Evolutionary conservation across 345 rosid genomes (phyloP).

Genomic region (Laguncularia racemosa): DNA sequence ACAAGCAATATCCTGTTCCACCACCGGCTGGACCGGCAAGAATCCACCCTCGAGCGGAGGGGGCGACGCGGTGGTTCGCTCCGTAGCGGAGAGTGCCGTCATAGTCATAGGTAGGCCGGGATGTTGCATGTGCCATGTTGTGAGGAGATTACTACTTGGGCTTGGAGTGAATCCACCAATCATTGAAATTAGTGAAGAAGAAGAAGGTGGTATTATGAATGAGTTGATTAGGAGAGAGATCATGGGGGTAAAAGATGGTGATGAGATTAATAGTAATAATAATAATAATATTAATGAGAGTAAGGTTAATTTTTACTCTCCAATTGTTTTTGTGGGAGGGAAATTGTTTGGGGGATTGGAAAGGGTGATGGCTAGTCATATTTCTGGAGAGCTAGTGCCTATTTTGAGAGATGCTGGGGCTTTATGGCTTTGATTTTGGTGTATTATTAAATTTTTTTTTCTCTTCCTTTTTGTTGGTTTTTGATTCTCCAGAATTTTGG

Average conservation of each 20-base stretch:
- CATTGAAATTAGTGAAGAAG: constrained; percentile 50
- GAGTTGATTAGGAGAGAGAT: constrained; percentile 22
- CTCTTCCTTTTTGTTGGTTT: too few species aligned
- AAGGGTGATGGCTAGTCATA: too few species aligned
- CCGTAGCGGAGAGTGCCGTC: constrained; percentile 12
- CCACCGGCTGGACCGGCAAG: too few species aligned
- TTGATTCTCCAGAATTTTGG: too few species aligned
- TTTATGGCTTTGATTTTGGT: constrained; percentile 72
- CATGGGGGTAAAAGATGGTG: not conserved
- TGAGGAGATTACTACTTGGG: constrained; percentile 53
- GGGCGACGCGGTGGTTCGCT: not conserved
- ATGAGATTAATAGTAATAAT: not conserved
- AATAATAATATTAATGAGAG: not conserved
- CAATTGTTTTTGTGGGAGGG: constrained; percentile 77
- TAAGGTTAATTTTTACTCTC: constrained; percentile 26
- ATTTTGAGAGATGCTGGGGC: constrained; percentile 71
- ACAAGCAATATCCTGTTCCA: too few species aligned
- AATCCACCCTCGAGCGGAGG: not conserved
- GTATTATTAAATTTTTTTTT: too few species aligned
- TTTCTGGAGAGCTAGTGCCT: constrained; percentile 82
- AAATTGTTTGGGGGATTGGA: constrained; percentile 80
- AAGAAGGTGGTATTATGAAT: constrained; percentile 30
- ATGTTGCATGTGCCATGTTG: constrained; percentile 28
- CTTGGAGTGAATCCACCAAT: constrained; percentile 70
- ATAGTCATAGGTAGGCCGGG: constrained; percentile 3